phyloP scores from a whole-genome alignment of 768 basidiomycete species.

The Nidula microcarpa region DNA sequence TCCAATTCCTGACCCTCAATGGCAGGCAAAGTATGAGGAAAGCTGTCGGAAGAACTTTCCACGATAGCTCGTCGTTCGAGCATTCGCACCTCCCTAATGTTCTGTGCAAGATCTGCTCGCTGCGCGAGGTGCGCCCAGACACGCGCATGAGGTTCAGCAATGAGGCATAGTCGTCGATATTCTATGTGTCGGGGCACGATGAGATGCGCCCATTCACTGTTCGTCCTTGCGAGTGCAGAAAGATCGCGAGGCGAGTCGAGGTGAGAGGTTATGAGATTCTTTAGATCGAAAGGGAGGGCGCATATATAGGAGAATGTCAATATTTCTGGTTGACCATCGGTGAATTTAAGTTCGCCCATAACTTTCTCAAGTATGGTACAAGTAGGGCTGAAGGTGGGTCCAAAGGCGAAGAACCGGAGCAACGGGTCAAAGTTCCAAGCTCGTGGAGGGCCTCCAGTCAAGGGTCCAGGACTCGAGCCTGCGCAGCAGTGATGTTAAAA shows the following conservation, averaged over 20 bases:
- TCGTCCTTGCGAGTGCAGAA: constrained; percentile 8
- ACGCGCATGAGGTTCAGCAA: constrained; percentile 2
- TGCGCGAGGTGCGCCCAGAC: constrained; percentile 19
- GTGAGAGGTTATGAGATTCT: constrained; percentile 9
- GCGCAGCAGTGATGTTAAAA: too few species aligned
- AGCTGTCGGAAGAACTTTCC: too few species aligned
- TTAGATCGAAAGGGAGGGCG: constrained; percentile 12
- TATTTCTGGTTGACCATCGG: too few species aligned
- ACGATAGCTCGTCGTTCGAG: too few species aligned
- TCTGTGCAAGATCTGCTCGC: constrained; percentile 17
- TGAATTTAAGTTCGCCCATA: too few species aligned
- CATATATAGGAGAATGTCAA: too few species aligned
- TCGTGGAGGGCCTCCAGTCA: too few species aligned
- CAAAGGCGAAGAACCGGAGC: too few species aligned
- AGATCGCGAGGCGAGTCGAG: constrained; percentile 9
- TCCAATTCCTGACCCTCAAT: background rate
- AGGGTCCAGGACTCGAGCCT: too few species aligned
- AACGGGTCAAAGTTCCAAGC: too few species aligned
- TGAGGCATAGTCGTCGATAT: constrained; percentile 17
- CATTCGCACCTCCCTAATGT: constrained; percentile 11
- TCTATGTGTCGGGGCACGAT: constrained; percentile 20
- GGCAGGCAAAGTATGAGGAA: background rate
- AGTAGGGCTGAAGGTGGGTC: too few species aligned
- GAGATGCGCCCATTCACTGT: constrained; percentile 10
- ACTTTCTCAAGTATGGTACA: too few species aligned